phyloP scores from a whole-genome alignment of 371 early-diverging fungal genomes.

The Mortierella polycephala region DNA sequence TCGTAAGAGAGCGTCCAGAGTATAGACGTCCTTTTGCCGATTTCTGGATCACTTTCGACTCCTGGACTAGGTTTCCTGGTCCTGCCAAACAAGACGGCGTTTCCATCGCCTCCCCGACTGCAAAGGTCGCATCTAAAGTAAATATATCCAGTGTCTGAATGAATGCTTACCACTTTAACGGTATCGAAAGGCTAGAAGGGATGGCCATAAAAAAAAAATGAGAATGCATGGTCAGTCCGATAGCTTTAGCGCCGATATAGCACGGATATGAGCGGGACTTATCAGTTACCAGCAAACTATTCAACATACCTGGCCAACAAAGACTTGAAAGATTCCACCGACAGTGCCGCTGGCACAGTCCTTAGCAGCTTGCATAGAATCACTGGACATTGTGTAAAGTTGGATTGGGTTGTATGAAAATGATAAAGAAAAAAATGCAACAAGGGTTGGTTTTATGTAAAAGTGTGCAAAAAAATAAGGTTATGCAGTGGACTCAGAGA shows the following conservation, averaged over 20 bases:
- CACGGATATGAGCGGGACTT: not conserved
- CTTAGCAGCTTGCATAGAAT: constrained; percentile 69
- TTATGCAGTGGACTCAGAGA: not conserved
- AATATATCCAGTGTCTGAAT: too few relatives aligned
- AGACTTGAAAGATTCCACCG: constrained; percentile 83
- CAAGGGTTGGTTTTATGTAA: not conserved
- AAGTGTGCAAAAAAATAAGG: constrained; percentile 7
- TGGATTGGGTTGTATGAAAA: constrained; percentile 1
- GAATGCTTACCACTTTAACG: constrained; percentile 78
- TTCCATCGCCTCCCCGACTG: too few relatives aligned
- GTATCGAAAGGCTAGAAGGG: constrained; percentile 79
- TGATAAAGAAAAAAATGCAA: not conserved
- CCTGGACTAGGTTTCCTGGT: too few relatives aligned
- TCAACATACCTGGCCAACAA: constrained; percentile 75
- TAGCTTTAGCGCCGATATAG: constrained; percentile 1
- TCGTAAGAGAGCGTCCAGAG: too few relatives aligned
- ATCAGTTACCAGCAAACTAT: not conserved
- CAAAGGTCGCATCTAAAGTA: too few relatives aligned
- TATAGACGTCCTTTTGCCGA: too few relatives aligned
- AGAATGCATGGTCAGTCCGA: not conserved
- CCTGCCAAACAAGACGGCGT: too few relatives aligned
- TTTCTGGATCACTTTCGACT: too few relatives aligned
- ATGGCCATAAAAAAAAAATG: constrained; percentile 5
- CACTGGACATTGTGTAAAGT: constrained; percentile 34
- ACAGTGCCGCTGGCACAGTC: constrained; percentile 82